Conservation (phyloP, 495 filamentous ascomycete species). For the Chaetomium tenue region DNA sequence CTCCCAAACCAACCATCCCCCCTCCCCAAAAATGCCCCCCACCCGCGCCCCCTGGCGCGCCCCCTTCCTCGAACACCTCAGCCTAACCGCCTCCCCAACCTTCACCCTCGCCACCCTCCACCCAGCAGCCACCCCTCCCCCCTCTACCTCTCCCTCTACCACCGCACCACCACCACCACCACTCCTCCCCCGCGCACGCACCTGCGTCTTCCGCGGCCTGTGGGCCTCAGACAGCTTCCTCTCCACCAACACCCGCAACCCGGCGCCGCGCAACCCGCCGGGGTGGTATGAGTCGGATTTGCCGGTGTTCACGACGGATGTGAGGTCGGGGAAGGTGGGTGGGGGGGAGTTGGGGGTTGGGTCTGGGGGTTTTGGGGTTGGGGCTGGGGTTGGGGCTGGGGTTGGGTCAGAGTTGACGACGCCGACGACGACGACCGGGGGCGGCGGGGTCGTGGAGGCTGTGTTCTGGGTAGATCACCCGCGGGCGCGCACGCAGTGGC, state of each 20-base stretch:
- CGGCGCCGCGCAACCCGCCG: constrained; percentile 58
- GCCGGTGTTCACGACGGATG: constrained; percentile 81
- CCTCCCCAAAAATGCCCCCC: not conserved
- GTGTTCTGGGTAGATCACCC: constrained; percentile 72
- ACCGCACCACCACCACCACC: too few relatives aligned
- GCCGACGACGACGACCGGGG: constrained; percentile 39
- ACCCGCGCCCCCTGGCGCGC: constrained; percentile 61
- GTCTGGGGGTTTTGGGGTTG: constrained; percentile 40
- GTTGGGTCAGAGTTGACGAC: too few relatives aligned
- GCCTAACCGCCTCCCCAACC: constrained; percentile 58
- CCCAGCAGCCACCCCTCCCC: constrained; percentile 29
- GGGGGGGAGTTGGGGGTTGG: constrained; percentile 53
- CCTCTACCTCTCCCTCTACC: not conserved
- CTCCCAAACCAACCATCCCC: constrained; percentile 15
- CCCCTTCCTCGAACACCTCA: constrained; percentile 63
- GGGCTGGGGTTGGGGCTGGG: too few relatives aligned
- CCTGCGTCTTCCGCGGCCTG: constrained; percentile 75
- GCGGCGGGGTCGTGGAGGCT: constrained; percentile 71
- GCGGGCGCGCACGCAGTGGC: constrained; percentile 69
- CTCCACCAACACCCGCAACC: constrained; percentile 65
- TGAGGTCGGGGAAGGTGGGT: constrained; percentile 78
- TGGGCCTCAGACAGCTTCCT: constrained; percentile 58
- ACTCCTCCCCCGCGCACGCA: constrained; percentile 48
- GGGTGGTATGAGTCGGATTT: constrained; percentile 69
- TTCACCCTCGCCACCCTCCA: constrained; percentile 71